These are phyloP conservation scores for Lachancea sp. DNA, from an alignment of 805 yeast species.

Conservation along the genomic window DNA sequence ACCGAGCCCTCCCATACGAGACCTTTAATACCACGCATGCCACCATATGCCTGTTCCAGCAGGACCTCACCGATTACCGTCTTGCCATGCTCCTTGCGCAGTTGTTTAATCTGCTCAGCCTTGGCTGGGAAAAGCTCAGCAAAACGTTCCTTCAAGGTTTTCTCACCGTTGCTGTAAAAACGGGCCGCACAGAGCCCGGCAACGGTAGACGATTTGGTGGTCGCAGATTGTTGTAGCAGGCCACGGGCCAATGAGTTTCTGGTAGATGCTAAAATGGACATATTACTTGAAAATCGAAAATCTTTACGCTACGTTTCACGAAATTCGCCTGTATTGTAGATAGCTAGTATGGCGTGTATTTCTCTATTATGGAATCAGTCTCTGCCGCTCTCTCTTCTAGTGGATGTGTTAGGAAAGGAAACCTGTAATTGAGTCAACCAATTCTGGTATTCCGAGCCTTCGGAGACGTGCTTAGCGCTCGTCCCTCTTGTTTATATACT, in stretches of 20 bases:
- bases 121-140: slow-evolving; percentile 87
- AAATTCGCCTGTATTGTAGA: no score
- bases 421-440: no score
- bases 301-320: no score
- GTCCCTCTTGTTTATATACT: slow-evolving; percentile 6
- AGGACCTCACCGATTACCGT: slow-evolving; percentile 63
- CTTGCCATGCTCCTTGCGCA: slow-evolving; percentile 86
- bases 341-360: no score
- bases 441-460: no score
- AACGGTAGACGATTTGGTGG: slow-evolving; percentile 2
- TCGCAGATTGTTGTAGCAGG: slow-evolving; percentile 5
- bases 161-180: slow-evolving; percentile 14
- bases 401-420: no score
- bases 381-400: no score
- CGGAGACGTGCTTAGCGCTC: no score
- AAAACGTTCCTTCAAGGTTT: slow-evolving; percentile 87
- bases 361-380: no score
- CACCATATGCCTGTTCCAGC: slow-evolving; percentile 82
- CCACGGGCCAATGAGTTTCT: slow-evolving; percentile 10
- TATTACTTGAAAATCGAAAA: no score
- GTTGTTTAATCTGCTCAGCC: slow-evolving; percentile 75
- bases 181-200: slow-evolving; percentile 11
- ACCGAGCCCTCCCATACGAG: slow-evolving; percentile 88
- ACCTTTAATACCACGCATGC: slow-evolving; percentile 84
- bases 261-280: slow-evolving; percentile 7